phyloP scores from a whole-genome alignment of 1,139 yeast species.

The Yamadazyma sp. region DNA sequence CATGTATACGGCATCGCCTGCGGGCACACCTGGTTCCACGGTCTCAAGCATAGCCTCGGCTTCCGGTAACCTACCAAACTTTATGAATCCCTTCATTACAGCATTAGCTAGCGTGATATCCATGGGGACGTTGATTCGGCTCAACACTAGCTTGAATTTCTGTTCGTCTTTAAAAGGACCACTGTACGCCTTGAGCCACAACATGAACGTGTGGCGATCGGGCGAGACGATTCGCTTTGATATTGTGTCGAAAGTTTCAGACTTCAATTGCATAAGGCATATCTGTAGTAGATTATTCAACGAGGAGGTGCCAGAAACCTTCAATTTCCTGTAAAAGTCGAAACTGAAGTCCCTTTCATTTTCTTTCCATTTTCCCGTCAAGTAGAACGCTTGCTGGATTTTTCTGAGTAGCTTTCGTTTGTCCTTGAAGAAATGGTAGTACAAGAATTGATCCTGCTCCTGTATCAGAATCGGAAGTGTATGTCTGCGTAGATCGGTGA shows the following conservation, averaged over 20 bases:
- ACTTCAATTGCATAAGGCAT: slow-evolving; percentile 10
- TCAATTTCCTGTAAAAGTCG: slow-evolving; percentile 20
- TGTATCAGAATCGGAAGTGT: slow-evolving; percentile 27
- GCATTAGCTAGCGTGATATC: slow-evolving; percentile 22
- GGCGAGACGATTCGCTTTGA: slow-evolving; percentile 12
- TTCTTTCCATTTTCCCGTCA: slow-evolving; percentile 1
- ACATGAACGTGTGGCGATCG: slow-evolving; percentile 12
- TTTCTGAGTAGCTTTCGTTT: slow-evolving; percentile 18
- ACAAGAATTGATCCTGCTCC: slow-evolving; percentile 33
- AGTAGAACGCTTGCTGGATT: slow-evolving; percentile 8
- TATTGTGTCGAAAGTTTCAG: slow-evolving; percentile 11
- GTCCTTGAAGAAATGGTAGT: slow-evolving; percentile 33
- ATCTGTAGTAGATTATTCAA: slow-evolving; percentile 13
- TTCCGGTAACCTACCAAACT: slow-evolving; percentile 10
- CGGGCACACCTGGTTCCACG: slow-evolving; percentile 4
- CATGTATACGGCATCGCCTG: slow-evolving; percentile 13
- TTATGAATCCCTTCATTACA: slow-evolving; percentile 17
- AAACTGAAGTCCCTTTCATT: slow-evolving; percentile 20
- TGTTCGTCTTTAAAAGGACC: slow-evolving; percentile 3
- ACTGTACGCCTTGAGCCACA: slow-evolving; percentile 7
- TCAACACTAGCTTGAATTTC: slow-evolving; percentile 6
- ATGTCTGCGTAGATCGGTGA: slow-evolving; percentile 27
- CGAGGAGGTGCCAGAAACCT: slow-evolving; percentile 11
- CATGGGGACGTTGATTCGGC: slow-evolving; percentile 7
- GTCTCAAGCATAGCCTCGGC: slow-evolving; percentile 14